Evolutionary conservation across 2,329 filamentous ascomycete genomes (phyloP), one percentile per base, ranked within the genome.

Genomic region (Penicillium oxalicum): DNA sequence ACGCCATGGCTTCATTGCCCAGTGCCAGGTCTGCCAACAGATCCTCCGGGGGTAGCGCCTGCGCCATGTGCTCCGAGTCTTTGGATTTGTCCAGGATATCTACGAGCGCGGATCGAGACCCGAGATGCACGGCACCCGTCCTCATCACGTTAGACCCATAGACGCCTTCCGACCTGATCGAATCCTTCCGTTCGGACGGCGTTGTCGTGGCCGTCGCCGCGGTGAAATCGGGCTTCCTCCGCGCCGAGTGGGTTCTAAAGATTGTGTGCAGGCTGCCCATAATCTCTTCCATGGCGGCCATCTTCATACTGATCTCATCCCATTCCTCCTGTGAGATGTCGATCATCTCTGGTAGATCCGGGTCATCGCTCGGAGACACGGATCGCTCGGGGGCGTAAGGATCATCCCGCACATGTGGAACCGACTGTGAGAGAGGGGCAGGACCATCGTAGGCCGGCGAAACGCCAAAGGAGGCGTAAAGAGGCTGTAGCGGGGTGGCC

Each of bases 1-100:
- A 82, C 18, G 78, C 80, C 2, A 77, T 77, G 35, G 76, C 78
- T 55, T 82, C 78, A 55, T 82, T 82, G 55, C 81, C 79, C 50
- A 82, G 62, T 1, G 78, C 79, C 50, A 82, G 75, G 44, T 81
- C 74, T 0, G 78, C 77, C 11, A 82, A 67, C 53, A 82, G 76
- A 56, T 77, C 79, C 61, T 79, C 79, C 58, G 77, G 77, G 18
- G 81, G 68, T 9, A 81, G 65, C 54, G 78, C 77, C 58, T 77
- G 74, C 44, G 68, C 68, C 18, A 61, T 62, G 38, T 67, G 65
- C 52, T 65, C 61, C 1, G 64, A 65, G 5, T 51, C 51, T 47
- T 68, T 66, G 26, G 79, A 68, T 27, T 76, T 73, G 27, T 75
- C 71, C 57, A 76, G 69, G 44, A 82, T 76, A 52, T 82, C 74